Evolutionary conservation across 352 stramenopile species (phyloP).

Genomic region (Phytophthora lateralis): DNA sequence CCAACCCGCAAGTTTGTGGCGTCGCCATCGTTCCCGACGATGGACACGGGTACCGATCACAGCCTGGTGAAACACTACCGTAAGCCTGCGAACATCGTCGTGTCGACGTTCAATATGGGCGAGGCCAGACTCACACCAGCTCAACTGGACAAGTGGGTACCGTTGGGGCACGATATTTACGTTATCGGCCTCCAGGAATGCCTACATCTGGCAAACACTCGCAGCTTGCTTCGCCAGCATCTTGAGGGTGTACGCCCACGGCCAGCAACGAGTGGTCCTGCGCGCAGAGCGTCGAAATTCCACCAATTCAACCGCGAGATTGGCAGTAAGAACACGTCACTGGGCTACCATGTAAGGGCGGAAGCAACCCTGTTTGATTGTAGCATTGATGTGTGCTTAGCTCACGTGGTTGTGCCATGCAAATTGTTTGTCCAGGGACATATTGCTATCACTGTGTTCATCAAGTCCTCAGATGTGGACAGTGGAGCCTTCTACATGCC

Average conservation of each 20-base stretch:
- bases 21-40: constrained; percentile 39
- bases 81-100: constrained; percentile 69
- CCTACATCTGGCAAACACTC: constrained; percentile 72
- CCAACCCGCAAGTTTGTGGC: constrained; percentile 42
- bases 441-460: constrained; percentile 89
- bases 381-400: neutral
- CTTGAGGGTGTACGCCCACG: constrained; percentile 54
- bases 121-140: constrained; percentile 63
- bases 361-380: neutral
- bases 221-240: constrained; percentile 61
- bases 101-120: constrained; percentile 88
- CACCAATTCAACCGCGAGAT: constrained; percentile 81
- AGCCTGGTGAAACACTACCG: constrained; percentile 43
- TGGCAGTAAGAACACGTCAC: constrained; percentile 74
- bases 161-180: constrained; percentile 81
- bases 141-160: constrained; percentile 79
- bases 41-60: constrained; percentile 26
- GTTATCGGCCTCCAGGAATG: constrained; percentile 91
- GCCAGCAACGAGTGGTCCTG: constrained; percentile 27
- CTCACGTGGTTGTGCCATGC: neutral
- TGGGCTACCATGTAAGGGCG: constrained; percentile 71
- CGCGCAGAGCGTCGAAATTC: constrained; percentile 34
- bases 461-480: constrained; percentile 64
- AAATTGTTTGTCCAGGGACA: constrained; percentile 48
- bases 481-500: constrained; percentile 85